Conservation (phyloP, 345 rosid species). For the Eucalyptus grandis region DNA sequence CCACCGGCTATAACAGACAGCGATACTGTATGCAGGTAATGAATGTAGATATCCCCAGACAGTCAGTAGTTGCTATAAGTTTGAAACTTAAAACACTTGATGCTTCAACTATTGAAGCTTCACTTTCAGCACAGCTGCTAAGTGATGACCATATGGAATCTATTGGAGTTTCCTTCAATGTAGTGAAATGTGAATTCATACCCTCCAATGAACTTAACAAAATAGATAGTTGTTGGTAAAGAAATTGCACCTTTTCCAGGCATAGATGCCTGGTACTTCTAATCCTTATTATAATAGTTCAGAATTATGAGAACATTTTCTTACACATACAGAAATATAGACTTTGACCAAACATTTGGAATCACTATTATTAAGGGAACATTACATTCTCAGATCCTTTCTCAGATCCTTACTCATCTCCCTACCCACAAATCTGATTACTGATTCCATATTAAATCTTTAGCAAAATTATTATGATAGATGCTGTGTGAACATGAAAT, state of each 20-base stretch:
- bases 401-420: too few species aligned
- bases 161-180: not conserved
- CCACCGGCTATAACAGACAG: constrained; percentile 11
- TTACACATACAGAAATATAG: not conserved
- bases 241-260: not conserved
- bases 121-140: not conserved
- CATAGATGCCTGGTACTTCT: not conserved
- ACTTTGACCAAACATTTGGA: too few species aligned
- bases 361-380: not conserved
- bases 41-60: not conserved
- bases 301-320: not conserved
- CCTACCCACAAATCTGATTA: too few species aligned
- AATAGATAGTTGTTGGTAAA: not conserved
- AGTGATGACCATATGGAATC: not conserved
- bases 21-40: constrained; percentile 20
- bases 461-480: too few species aligned
- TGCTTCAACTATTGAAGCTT: not conserved
- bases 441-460: too few species aligned
- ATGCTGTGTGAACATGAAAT: too few species aligned
- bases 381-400: not conserved
- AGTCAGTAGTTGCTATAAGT: not conserved
- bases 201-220: not conserved
- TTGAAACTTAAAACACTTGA: not conserved
- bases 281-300: not conserved
- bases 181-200: not conserved